Conservation (phyloP, 768 basidiomycete genomes). For the Russula griseocarnosa region DNA sequence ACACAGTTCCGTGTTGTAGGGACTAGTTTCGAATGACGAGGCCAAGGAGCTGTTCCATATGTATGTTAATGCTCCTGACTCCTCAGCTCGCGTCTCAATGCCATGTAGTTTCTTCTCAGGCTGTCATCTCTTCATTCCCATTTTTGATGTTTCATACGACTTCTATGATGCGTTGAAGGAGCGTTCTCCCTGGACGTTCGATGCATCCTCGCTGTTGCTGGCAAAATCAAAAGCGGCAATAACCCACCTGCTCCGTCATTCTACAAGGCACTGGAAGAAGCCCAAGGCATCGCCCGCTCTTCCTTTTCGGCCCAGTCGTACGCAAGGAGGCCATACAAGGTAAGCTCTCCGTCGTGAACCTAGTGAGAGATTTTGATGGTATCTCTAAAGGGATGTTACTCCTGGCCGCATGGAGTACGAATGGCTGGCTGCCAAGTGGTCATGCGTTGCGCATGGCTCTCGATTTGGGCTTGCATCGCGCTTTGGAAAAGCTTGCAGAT, state of each 20-base stretch:
- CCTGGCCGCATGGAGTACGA: constrained; percentile 89
- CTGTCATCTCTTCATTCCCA: constrained; percentile 92
- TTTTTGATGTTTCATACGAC: constrained; percentile 91
- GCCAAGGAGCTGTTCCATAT: constrained; percentile 91
- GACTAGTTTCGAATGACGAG: constrained; percentile 79
- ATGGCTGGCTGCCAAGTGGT: constrained; percentile 92
- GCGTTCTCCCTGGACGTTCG: constrained; percentile 93
- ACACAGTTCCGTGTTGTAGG: constrained; percentile 42
- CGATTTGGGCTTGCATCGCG: constrained; percentile 89
- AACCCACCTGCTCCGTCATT: constrained; percentile 81
- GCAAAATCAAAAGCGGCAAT: constrained; percentile 87
- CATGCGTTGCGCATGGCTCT: constrained; percentile 96
- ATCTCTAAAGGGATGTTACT: constrained; percentile 71
- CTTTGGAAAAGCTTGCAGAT: constrained; percentile 86
- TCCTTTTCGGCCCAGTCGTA: constrained; percentile 92
- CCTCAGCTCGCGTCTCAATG: constrained; percentile 31
- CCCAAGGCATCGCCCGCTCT: constrained; percentile 91
- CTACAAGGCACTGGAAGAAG: constrained; percentile 89
- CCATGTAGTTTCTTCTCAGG: constrained; percentile 82
- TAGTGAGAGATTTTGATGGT: not conserved
- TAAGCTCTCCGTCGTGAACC: constrained; percentile 33
- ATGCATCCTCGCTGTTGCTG: constrained; percentile 87
- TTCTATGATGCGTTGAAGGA: constrained; percentile 89
- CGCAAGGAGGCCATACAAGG: constrained; percentile 94
- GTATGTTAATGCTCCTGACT: constrained; percentile 41